phyloP scores from a whole-genome alignment of 208 protist species.

The Tritrichomonas musculus region DNA sequence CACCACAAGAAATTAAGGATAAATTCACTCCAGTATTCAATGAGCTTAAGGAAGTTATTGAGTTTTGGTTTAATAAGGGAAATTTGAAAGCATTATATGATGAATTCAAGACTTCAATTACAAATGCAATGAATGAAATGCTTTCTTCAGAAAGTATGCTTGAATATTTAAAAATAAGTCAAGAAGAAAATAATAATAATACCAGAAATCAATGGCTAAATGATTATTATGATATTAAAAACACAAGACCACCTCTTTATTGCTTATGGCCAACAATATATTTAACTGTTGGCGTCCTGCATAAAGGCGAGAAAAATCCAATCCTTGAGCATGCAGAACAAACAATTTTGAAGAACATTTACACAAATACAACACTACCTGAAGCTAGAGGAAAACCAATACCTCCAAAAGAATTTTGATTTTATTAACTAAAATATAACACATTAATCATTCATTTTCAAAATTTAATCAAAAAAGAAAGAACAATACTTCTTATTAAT shows the following conservation, averaged over 20 bases:
- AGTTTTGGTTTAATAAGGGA: not conserved
- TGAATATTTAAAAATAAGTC: not conserved
- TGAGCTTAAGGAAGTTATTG: not conserved
- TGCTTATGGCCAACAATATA: slow-evolving; percentile 29
- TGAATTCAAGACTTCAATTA: not conserved
- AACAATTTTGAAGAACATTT: too few species aligned
- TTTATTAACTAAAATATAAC: too few species aligned
- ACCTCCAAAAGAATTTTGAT: too few species aligned
- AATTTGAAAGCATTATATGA: not conserved
- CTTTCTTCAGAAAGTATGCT: not conserved
- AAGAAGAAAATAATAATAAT: not conserved
- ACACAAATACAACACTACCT: too few species aligned
- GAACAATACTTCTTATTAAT: too few species aligned
- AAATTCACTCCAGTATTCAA: not conserved
- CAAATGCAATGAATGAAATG: not conserved
- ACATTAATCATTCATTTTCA: too few species aligned
- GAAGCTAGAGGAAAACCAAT: too few species aligned
- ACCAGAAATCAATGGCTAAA: not conserved
- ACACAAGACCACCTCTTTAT: not conserved
- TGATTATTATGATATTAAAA: not conserved
- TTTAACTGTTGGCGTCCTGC: not conserved
- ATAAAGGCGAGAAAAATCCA: not conserved
- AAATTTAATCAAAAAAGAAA: too few species aligned
- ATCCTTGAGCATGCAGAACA: too few species aligned
- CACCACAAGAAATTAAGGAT: not conserved